Conservation (phyloP, 306 rosid genomes). For the Herpetospermum pedunculosum region DNA sequence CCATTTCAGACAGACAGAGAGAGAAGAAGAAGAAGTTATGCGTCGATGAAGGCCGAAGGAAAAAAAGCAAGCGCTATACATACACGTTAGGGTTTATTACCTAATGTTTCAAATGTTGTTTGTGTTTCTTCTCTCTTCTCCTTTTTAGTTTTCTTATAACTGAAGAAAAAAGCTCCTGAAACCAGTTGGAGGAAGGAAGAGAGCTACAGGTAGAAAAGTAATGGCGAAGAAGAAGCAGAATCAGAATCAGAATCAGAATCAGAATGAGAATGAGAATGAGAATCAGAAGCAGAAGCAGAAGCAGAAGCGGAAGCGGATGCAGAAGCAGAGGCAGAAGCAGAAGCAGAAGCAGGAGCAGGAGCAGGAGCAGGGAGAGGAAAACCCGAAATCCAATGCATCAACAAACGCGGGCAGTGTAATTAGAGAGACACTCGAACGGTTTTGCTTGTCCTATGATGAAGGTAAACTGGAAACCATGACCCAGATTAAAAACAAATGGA, state of each 20-base stretch:
- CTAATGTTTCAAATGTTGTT: neutral
- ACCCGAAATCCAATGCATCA: conserved; percentile 11
- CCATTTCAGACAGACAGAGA: neutral
- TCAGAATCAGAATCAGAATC: too few relatives aligned
- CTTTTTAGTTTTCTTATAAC: neutral
- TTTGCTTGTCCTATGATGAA: conserved; percentile 29
- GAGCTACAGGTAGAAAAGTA: neutral
- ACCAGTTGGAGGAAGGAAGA: neutral
- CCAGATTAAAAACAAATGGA: neutral
- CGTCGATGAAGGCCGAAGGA: neutral
- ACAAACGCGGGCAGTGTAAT: conserved; percentile 25
- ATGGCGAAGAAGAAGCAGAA: conserved; percentile 22
- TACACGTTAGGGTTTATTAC: neutral
- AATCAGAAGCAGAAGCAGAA: too few relatives aligned
- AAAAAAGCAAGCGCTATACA: neutral
- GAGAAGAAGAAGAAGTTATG: neutral
- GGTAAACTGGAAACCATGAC: conserved; percentile 22
- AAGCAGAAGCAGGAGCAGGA: conserved; percentile 14
- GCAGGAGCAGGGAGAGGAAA: conserved; percentile 3
- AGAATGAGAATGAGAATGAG: too few relatives aligned
- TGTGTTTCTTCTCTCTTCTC: neutral
- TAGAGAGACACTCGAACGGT: conserved; percentile 15
- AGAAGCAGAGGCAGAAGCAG: too few relatives aligned
- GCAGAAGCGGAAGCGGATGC: too few relatives aligned
- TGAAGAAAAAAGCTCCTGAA: neutral